Base-by-base conservation (phyloP, 352 stramenopile genomes). In the Pythium utonaiense region DNA sequence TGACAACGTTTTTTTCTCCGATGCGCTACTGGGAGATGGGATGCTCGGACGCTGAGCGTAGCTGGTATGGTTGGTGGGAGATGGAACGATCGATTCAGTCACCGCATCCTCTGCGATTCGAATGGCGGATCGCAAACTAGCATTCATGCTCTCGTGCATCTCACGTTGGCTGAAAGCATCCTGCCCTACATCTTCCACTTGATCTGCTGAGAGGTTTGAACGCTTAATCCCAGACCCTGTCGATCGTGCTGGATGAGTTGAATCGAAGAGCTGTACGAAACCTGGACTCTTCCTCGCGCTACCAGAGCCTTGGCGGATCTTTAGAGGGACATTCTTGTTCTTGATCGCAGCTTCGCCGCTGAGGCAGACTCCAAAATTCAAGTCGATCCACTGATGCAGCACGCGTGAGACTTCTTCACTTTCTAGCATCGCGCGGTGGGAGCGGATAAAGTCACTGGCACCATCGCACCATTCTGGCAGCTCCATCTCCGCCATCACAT, bases 301-400 rank as follows among this genome's bases (percentile, higher is more conserved):
- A 3, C 31, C 55, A 30, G 42, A 25, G n/a, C 48, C 70, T 52
- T 55, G 59, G 50, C 17, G 74, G 66, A 53, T 53, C 33, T 4
- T 61, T 0, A 98, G 67, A 5, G 91, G 91, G 0, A 98, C 83
- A 50, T 98, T 98, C 67, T 98, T 98, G 53, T 96, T 78, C 4
- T 69, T 62, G 14, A 98, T 71, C 17, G 93, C 91, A 25, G 66
- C 68, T 12, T 93, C 73, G 5, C 93, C 93, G 50, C 69, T 83
- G 19, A 98, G 68, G 10, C 75, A 77, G 24, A 83, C 77, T 3
- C 96, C 96, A 67, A 99, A 99, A 61, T 96, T 98, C n/a, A 99
- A 70, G 62, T 98, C 93, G 60, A 99, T 98, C 96, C 96, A 99
- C 16, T 77, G 63, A 67, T 98, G 95, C 6, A 99, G 67, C 12